Conservation (phyloP, 2,329 filamentous ascomycete genomes). For the Fulvia fulva region DNA sequence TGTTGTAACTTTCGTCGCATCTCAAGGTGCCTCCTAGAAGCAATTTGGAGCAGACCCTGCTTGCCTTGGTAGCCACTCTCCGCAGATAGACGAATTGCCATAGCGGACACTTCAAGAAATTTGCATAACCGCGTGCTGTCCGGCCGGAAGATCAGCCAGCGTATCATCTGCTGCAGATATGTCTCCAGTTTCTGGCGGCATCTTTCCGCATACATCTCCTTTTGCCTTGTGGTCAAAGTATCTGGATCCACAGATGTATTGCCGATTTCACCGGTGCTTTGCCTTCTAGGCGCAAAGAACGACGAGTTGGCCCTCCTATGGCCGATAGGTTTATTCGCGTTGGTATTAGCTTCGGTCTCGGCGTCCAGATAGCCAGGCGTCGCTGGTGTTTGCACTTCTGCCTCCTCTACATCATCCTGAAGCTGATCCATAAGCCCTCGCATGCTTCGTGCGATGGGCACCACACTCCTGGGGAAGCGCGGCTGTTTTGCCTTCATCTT, state of each 20-base stretch:
- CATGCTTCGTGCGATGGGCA: conserved; percentile 81
- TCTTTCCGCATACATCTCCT: conserved; percentile 66
- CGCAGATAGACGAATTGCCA: conserved; percentile 87
- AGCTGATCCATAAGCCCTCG: conserved; percentile 55
- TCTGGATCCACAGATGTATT: conserved; percentile 36
- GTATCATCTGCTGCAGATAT: conserved; percentile 90
- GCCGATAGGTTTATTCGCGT: conserved; percentile 33
- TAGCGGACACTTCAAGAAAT: conserved; percentile 88
- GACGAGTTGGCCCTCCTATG: conserved; percentile 51
- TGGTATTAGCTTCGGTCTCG: conserved; percentile 30
- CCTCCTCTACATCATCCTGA: conserved; percentile 64
- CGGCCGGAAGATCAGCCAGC: conserved; percentile 92
- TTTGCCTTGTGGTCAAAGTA: conserved; percentile 25
- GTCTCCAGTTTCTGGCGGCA: conserved; percentile 82
- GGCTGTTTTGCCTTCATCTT: conserved; percentile 70
- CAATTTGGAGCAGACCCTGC: conserved; percentile 89
- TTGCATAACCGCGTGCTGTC: conserved; percentile 95
- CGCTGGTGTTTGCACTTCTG: conserved; percentile 43
- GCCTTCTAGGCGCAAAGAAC: conserved; percentile 55
- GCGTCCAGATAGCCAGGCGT: conserved; percentile 5
- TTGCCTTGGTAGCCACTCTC: conserved; percentile 98
- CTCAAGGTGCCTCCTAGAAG: conserved; percentile 66
- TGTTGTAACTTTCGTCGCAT: conserved; percentile 26
- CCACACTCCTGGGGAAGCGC: conserved; percentile 81
- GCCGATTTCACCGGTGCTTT: conserved; percentile 45